Base-by-base conservation (phyloP, 257 asterid species). In the Primulina huaijiensis region DNA sequence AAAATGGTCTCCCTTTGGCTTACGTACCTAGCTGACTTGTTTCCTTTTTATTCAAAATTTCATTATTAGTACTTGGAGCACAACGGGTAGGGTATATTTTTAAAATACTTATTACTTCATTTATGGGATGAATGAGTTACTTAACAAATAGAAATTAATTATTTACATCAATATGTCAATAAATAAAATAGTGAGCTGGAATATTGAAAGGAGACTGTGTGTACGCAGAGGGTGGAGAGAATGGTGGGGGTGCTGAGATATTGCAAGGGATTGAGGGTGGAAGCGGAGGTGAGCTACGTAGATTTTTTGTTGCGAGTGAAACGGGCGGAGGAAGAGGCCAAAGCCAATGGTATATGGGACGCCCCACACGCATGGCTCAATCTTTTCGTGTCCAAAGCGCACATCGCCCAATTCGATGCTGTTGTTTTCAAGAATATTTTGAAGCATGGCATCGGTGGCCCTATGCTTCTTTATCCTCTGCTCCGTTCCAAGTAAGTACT, bases 341-440 rank as follows among this genome's bases (percentile, higher is more conserved):
- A 81, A 76, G 87, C 81, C 30, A 83, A 76, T 8, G 96, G 95
- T 58, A 90, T 86, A 72, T 93, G 97, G 99, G 92, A 87, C 20
- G 87, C 96, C 65, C 99, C 97, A 58, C 99, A 93, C 84, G 97
- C 99, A 2, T 93, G 99, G 99, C 96, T 93, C 60, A 93, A 93
- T 75, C 75, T 93, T 31, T 90, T 93, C 14, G 82, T 93, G 21
- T 86, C 99, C 75, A 84, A 86, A 78, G 38, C 31, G 0, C 82
- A 89, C 81, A 86, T 93, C 17, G 84, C 74, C 16, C 67, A 79
- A 17, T 93, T 93, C 46, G 92, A 93, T 77, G 87, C 86, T 0
- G 12, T 86, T 64, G 82, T 93, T 38, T 89, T 93, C 77, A 84
- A 83, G 75, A 79, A 87, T 68, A 86, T 87, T 64, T 78, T 90